phyloP scores from a whole-genome alignment of 148 eudicot species.

The Gaultheria prostrata region DNA sequence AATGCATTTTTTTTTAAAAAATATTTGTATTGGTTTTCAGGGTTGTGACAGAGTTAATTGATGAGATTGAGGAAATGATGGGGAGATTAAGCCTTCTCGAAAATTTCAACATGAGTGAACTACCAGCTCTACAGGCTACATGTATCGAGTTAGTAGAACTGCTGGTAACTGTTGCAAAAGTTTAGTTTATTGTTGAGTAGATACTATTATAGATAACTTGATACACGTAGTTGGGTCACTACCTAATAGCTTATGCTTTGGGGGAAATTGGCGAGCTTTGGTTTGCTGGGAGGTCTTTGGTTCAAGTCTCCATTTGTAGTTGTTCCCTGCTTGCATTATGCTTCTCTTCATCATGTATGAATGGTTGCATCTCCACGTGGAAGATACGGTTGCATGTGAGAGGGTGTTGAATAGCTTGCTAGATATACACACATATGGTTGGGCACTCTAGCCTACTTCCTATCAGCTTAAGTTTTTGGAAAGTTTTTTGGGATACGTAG shows the following conservation, averaged over 20 bases:
- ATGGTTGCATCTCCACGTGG: neutral
- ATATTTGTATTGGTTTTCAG: slow-evolving; percentile 32
- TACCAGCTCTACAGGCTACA: slow-evolving; percentile 64
- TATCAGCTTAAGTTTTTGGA: neutral
- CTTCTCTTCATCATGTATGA: neutral
- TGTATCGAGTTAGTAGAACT: slow-evolving; percentile 65
- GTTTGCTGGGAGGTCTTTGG: neutral
- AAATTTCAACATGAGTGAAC: slow-evolving; percentile 58
- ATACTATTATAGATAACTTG: neutral
- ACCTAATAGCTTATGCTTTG: neutral
- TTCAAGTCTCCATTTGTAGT: neutral
- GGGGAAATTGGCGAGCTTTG: neutral
- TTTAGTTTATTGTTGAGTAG: slow-evolving; percentile 8
- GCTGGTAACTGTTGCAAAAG: slow-evolving; percentile 50
- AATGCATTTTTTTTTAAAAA: neutral
- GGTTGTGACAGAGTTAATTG: slow-evolving; percentile 53
- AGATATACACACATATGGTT: neutral
- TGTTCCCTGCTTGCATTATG: neutral
- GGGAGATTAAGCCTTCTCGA: slow-evolving; percentile 57
- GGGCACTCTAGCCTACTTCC: neutral
- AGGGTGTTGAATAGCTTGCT: neutral
- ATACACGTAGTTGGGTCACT: neutral
- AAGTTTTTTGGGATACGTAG: neutral
- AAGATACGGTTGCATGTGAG: neutral
- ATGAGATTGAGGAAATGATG: slow-evolving; percentile 83